phyloP scores from a whole-genome alignment of 163 green algal species.

The Chlorella variabilis region DNA sequence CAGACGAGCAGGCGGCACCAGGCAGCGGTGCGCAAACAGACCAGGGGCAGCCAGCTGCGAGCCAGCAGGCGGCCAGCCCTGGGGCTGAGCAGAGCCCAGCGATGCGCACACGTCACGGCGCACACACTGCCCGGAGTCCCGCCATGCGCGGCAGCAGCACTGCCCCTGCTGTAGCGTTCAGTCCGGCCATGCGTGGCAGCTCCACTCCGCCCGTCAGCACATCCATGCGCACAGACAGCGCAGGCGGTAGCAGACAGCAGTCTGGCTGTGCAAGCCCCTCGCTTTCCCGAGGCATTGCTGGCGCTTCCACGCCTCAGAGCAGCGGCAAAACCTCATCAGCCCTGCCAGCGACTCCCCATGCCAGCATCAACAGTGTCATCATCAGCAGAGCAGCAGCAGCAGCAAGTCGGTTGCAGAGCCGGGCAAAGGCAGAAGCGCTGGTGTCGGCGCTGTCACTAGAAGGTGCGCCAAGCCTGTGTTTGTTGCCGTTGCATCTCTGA shows the following conservation, averaged over 20 bases:
- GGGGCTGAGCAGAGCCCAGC: background rate
- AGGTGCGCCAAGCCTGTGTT: background rate
- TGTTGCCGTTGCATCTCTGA: background rate
- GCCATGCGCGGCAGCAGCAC: conserved; percentile 7
- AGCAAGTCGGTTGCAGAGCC: too few species aligned
- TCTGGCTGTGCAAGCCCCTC: background rate
- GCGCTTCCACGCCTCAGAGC: background rate
- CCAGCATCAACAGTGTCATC: background rate
- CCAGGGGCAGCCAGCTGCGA: background rate
- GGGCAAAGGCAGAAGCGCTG: conserved; percentile 14
- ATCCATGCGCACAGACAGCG: conserved; percentile 11
- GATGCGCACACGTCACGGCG: too few species aligned
- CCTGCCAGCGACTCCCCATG: too few species aligned
- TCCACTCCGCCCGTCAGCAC: background rate
- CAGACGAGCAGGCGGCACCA: background rate
- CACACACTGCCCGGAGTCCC: background rate
- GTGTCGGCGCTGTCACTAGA: background rate
- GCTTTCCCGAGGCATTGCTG: background rate
- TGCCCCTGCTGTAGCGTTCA: background rate
- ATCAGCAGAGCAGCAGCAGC: background rate
- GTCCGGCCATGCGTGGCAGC: conserved; percentile 23
- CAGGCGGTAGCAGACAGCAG: background rate
- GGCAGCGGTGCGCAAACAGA: background rate
- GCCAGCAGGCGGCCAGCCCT: background rate
- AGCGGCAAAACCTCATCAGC: background rate